Percentiles rank a stretch among this genome's conserved stretches.
Evolutionary conservation across 257 asterid genomes (phyloP).

Genomic region (Prunella vulgaris): DNA sequence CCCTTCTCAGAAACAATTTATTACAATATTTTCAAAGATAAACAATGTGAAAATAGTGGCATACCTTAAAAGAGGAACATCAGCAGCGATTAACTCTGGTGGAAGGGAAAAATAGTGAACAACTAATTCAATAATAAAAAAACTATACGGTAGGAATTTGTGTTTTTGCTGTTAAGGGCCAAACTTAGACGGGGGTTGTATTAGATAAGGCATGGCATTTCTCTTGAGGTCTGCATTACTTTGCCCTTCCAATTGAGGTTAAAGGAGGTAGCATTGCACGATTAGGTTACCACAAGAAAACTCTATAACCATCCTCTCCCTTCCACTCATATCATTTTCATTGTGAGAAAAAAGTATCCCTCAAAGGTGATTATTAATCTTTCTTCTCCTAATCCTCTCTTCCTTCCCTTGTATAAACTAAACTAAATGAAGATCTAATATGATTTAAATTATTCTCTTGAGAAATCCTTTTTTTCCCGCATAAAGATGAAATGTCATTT

Average conservation of each 20-base stretch:
- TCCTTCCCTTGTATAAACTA: not conserved
- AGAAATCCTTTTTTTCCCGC: not conserved
- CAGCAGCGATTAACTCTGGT: too few species aligned
- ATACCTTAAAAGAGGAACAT: too few species aligned
- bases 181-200: too few species aligned
- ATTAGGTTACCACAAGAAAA: not conserved
- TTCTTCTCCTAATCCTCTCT: not conserved
- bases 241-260: not conserved
- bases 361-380: not conserved
- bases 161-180: too few species aligned
- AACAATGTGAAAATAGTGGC: too few species aligned
- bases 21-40: too few species aligned
- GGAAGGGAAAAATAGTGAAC: too few species aligned
- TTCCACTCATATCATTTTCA: not conserved
- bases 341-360: not conserved
- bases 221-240: not conserved
- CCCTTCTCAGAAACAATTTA: too few species aligned
- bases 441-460: not conserved
- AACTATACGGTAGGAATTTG: too few species aligned
- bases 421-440: too few species aligned
- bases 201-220: not conserved
- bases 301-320: not conserved
- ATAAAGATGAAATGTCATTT: not conserved
- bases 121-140: too few species aligned
- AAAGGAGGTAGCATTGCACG: not conserved